Percentiles rank a stretch among this genome's conserved stretches.
These are phyloP conservation scores for Candida glaebosa DNA, from an alignment of 805 yeast species.

Conservation along the genomic window DNA sequence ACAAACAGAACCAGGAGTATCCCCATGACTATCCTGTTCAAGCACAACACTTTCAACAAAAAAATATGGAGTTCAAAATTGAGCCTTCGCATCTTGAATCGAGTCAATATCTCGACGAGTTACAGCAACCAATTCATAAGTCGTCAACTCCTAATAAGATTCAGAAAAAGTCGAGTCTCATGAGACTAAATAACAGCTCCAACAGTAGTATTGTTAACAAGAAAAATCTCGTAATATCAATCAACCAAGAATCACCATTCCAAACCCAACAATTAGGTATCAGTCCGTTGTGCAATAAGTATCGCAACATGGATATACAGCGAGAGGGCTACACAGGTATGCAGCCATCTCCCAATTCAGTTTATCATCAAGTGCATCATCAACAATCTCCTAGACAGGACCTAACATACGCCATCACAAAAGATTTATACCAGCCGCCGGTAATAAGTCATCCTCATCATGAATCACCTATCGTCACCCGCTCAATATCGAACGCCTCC, in stretches of 20 bases:
- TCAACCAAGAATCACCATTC: slow-evolving; percentile 8
- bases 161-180: background rate
- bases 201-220: slow-evolving; percentile 7
- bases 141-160: background rate
- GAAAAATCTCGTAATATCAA: slow-evolving; percentile 15
- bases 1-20: background rate
- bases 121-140: background rate
- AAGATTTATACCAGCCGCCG: background rate
- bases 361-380: background rate
- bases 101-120: background rate
- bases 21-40: background rate
- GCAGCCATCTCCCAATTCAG: background rate
- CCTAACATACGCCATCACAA: background rate
- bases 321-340: background rate
- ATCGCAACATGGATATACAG: slow-evolving; percentile 14
- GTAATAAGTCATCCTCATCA: background rate
- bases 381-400: background rate
- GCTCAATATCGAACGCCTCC: slow-evolving; percentile 5
- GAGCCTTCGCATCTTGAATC: background rate
- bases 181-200: background rate
- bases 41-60: background rate
- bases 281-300: slow-evolving; percentile 20
- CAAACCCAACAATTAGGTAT: slow-evolving; percentile 9
- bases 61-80: background rate
- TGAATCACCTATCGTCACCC: background rate